These are phyloP conservation scores for Lumnitzera racemosa DNA, from an alignment of 345 rosid genomes.

Conservation along the genomic window DNA sequence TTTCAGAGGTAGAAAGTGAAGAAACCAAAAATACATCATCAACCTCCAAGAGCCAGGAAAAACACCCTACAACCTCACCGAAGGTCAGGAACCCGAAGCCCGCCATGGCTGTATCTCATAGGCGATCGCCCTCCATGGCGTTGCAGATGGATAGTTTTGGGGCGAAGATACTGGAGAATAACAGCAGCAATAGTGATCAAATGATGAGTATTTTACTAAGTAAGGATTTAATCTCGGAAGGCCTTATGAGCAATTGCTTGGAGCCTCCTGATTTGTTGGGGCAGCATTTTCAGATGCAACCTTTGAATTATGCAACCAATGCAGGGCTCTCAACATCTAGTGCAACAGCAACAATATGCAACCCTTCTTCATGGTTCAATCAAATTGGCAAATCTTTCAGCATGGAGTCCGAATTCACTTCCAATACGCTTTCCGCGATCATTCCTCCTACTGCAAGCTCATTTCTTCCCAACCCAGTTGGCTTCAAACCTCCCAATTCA, in stretches of 20 bases:
- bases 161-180: not conserved
- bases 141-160: not conserved
- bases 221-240: constrained; percentile 7
- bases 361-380: constrained; percentile 5
- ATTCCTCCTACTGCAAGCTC: constrained; percentile 3
- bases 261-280: constrained; percentile 6
- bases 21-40: constrained; percentile 12
- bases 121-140: not conserved
- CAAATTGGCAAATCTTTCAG: constrained; percentile 10
- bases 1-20: constrained; percentile 45
- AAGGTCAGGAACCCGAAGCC: not conserved
- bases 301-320: constrained; percentile 5
- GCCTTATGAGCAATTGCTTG: constrained; percentile 1
- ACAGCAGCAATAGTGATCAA: not conserved
- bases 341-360: constrained; percentile 2
- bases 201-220: constrained; percentile 1
- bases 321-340: not conserved
- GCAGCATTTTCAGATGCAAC: constrained; percentile 8
- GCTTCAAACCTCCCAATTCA: constrained; percentile 4
- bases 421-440: constrained; percentile 1
- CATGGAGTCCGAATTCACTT: constrained; percentile 7
- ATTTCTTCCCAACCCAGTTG: constrained; percentile 2
- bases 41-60: constrained; percentile 5
- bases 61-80: constrained; percentile 1
- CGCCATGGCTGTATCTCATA: not conserved